A percentile compares a stretch with the other conserved stretches of the same genome.
Evolutionary conservation across 1,284 basidiomycete genomes (phyloP).

Genomic region (Leccinum griseonigrum): DNA sequence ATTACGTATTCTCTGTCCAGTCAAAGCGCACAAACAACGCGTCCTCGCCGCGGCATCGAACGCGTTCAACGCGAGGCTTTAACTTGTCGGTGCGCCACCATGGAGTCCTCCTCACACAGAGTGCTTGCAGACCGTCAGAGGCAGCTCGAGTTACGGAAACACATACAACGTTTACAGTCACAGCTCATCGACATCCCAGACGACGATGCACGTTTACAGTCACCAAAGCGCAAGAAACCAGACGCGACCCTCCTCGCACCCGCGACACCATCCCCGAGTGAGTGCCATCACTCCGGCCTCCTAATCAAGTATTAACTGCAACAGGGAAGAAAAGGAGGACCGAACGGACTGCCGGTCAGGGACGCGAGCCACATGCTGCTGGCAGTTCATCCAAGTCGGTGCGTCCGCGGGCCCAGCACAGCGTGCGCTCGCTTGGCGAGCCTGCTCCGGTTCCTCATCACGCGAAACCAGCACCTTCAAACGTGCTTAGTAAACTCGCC

Average conservation of each 20-base stretch:
- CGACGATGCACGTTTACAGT: constrained; percentile 27
- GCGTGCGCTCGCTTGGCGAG: constrained; percentile 6
- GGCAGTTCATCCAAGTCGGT: constrained; percentile 8
- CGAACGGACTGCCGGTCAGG: constrained; percentile 15
- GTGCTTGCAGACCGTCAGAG: constrained; percentile 25
- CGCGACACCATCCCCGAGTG: constrained; percentile 70
- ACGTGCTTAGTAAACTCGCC: constrained; percentile 29
- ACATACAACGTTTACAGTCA: constrained; percentile 43
- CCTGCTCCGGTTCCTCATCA: constrained; percentile 9
- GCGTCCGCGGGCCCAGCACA: constrained; percentile 13
- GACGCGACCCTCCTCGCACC: constrained; percentile 52
- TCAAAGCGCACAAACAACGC: constrained; percentile 17
- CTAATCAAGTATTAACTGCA: constrained; percentile 5
- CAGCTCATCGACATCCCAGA: constrained; percentile 39
- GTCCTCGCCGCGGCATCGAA: constrained; percentile 15
- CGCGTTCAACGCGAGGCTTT: constrained; percentile 15
- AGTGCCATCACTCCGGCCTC: constrained; percentile 22
- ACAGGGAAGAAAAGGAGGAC: constrained; percentile 50
- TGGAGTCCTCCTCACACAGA: constrained; percentile 37
- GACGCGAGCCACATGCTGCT: constrained; percentile 19
- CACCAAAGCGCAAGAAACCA: constrained; percentile 51
- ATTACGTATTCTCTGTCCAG: constrained; percentile 23
- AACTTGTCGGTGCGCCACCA: constrained; percentile 10
- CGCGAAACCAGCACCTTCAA: constrained; percentile 28
- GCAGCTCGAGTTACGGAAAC: constrained; percentile 39